These are phyloP conservation scores for Elongisporangium senticosum DNA, from an alignment of 352 stramenopile genomes.

Conservation along the genomic window DNA sequence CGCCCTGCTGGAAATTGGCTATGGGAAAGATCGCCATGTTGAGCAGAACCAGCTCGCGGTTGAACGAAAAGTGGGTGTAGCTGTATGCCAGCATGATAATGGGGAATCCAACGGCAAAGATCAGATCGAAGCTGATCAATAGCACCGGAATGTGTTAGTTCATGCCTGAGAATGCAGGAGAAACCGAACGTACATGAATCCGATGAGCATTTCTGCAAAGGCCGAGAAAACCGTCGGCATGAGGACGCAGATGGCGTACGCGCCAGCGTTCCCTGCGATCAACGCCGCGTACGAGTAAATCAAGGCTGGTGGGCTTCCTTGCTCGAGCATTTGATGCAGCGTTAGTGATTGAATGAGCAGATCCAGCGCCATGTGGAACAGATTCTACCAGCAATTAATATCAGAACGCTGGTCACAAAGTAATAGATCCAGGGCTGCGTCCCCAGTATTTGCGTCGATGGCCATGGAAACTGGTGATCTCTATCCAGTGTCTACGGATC, in stretches of 20 bases:
- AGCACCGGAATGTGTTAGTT: not conserved
- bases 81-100: conserved; percentile 17
- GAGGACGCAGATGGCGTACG: conserved; percentile 12
- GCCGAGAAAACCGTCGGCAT: conserved; percentile 4
- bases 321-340: conserved; percentile 13
- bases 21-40: conserved; percentile 7
- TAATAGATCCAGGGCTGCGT: not conserved
- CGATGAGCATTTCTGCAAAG: conserved; percentile 17
- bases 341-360: conserved; percentile 9
- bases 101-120: conserved; percentile 13
- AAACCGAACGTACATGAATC: conserved; percentile 13
- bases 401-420: conserved; percentile 1
- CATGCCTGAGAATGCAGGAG: too few species aligned
- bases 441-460: conserved; percentile 11
- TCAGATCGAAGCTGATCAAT: conserved; percentile 8
- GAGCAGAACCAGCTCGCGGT: conserved; percentile 13
- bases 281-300: conserved; percentile 8
- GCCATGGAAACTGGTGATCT: conserved; percentile 13
- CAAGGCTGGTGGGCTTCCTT: conserved; percentile 5
- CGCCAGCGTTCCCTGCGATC: conserved; percentile 10
- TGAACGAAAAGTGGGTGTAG: conserved; percentile 13
- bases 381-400: conserved; percentile 15
- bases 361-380: conserved; percentile 10
- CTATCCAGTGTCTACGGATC: conserved; percentile 2
- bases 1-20: conserved; percentile 11